Conservation (phyloP, 1,284 basidiomycete species). For the Amylostereum areolatum region DNA sequence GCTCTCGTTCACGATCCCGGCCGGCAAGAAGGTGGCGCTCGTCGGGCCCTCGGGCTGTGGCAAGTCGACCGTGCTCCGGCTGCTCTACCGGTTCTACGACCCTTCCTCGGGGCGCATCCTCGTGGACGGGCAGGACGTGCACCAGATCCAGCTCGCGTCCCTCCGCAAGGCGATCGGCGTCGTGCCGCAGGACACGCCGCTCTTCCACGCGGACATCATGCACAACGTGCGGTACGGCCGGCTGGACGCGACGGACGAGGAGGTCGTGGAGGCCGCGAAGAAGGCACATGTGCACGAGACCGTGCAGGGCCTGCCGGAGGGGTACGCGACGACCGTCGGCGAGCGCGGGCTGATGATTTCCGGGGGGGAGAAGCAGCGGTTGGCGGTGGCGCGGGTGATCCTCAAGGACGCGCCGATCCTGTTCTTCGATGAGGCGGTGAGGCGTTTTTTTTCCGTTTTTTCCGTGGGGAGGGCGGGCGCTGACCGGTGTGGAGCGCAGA, state of each 20-base stretch:
- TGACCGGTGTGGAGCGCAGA: constrained; percentile 37
- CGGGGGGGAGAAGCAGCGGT: constrained; percentile 94
- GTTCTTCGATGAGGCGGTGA: constrained; percentile 96
- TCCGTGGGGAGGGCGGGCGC: not conserved
- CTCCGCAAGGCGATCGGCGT: constrained; percentile 82
- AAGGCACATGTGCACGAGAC: constrained; percentile 88
- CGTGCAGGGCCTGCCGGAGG: constrained; percentile 76
- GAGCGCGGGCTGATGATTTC: constrained; percentile 97
- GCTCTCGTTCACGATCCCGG: constrained; percentile 91
- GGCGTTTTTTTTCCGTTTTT: constrained; percentile 21
- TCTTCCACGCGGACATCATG: constrained; percentile 94
- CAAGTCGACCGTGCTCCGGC: constrained; percentile 95
- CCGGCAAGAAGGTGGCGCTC: constrained; percentile 93
- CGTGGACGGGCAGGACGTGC: constrained; percentile 86
- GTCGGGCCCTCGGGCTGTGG: constrained; percentile 97
- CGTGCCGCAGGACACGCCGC: constrained; percentile 95
- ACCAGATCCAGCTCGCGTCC: constrained; percentile 66
- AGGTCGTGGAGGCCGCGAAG: constrained; percentile 78
- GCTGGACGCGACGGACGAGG: constrained; percentile 83
- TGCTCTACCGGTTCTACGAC: constrained; percentile 94
- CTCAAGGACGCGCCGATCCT: constrained; percentile 93
- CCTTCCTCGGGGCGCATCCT: constrained; percentile 76
- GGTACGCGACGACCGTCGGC: constrained; percentile 89
- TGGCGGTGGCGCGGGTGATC: constrained; percentile 90
- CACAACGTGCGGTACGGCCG: constrained; percentile 94